These are phyloP conservation scores for Monarda citriodora DNA, from an alignment of 305 asterid species.

Conservation along the genomic window DNA sequence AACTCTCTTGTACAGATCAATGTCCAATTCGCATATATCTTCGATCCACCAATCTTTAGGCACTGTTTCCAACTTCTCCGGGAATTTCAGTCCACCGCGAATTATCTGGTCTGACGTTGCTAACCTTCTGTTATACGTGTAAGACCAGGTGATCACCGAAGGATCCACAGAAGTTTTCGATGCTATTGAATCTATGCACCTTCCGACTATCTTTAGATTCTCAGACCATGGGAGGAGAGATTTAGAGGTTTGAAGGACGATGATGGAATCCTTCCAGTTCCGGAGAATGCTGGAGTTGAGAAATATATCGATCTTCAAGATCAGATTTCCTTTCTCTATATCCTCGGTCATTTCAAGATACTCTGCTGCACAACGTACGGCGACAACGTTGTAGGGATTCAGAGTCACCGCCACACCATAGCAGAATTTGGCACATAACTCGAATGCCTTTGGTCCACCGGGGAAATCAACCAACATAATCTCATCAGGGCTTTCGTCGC, in stretches of 20 bases:
- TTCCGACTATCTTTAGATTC: constrained; percentile 65
- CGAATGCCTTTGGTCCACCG: constrained; percentile 96
- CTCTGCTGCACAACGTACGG: constrained; percentile 90
- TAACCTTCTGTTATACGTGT: constrained; percentile 68
- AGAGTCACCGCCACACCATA: constrained; percentile 87
- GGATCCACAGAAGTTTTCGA: constrained; percentile 90
- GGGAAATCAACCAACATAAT: constrained; percentile 72
- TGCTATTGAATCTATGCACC: constrained; percentile 82
- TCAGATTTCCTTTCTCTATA: constrained; percentile 77
- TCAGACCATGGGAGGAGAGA: constrained; percentile 85
- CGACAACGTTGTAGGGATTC: constrained; percentile 84
- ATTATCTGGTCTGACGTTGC: constrained; percentile 47
- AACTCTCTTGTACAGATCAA: constrained; percentile 78
- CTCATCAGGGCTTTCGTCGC: constrained; percentile 49
- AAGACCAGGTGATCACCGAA: constrained; percentile 77
- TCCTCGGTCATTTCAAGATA: constrained; percentile 92
- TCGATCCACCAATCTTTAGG: constrained; percentile 95
- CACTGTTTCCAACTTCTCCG: constrained; percentile 37
- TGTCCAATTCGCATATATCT: constrained; percentile 84
- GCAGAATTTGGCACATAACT: constrained; percentile 92
- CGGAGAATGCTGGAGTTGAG: constrained; percentile 77
- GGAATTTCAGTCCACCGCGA: constrained; percentile 33
- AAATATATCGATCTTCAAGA: constrained; percentile 77
- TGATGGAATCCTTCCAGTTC: constrained; percentile 96
- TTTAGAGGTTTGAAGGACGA: constrained; percentile 78